A percentile compares a stretch with the other conserved stretches of the same genome.
phyloP scores from a whole-genome alignment of 2,329 filamentous ascomycete species.

The Decorospora gaudefroyi region DNA sequence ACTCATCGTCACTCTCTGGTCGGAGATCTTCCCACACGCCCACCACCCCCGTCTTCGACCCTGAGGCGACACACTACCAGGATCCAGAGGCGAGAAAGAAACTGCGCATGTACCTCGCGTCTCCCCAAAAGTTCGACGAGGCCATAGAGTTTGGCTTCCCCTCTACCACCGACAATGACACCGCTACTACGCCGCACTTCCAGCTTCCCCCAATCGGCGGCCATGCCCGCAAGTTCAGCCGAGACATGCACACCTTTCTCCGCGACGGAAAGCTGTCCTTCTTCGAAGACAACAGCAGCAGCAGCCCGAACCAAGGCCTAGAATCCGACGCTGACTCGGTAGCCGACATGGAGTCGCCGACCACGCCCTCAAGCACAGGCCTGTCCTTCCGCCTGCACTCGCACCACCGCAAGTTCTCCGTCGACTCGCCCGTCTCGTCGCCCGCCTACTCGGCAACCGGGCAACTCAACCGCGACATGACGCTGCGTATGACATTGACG shows the following conservation, averaged over 20 bases:
- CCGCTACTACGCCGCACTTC: conserved; percentile 29
- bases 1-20: conserved; percentile 36
- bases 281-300: conserved; percentile 40
- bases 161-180: conserved; percentile 49
- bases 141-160: conserved; percentile 93
- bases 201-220: conserved; percentile 43
- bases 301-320: conserved; percentile 38
- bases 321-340: conserved; percentile 43
- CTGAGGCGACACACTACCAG: conserved; percentile 79
- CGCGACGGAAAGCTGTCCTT: conserved; percentile 59
- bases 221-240: conserved; percentile 51
- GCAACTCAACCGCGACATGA: conserved; percentile 77
- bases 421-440: conserved; percentile 38
- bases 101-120: conserved; percentile 81
- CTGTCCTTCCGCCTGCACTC: conserved; percentile 41
- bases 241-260: conserved; percentile 62
- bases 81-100: conserved; percentile 88
- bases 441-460: conserved; percentile 28
- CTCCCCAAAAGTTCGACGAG: conserved; percentile 93
- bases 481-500: conserved; percentile 91
- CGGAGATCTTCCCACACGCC: conserved; percentile 38
- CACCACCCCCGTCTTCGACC: conserved; percentile 56
- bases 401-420: conserved; percentile 39
- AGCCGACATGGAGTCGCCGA: conserved; percentile 43
- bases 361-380: conserved; percentile 46